Conservation (phyloP, 1,284 basidiomycete genomes). For the Malassezia dermatis region DNA sequence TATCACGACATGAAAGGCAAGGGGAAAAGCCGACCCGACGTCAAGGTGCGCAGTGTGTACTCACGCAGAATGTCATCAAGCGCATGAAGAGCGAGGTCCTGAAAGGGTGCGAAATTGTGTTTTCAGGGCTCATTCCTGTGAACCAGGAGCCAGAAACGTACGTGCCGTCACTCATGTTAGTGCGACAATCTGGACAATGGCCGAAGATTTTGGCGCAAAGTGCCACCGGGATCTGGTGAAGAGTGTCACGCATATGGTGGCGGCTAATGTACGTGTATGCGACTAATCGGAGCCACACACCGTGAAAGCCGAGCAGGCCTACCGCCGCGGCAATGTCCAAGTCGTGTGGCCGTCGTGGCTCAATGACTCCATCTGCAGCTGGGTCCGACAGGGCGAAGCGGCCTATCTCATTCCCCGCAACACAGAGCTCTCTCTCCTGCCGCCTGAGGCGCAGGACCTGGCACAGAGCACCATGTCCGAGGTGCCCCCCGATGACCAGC, state of each 20-base stretch:
- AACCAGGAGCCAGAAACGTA: constrained; percentile 61
- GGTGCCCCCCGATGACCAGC: neutral
- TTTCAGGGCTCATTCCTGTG: constrained; percentile 85
- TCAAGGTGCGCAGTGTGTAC: neutral
- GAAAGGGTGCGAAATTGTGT: constrained; percentile 67
- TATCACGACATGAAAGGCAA: constrained; percentile 19
- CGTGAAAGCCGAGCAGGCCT: constrained; percentile 74
- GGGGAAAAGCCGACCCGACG: constrained; percentile 1
- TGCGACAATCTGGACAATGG: constrained; percentile 77
- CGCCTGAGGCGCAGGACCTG: neutral
- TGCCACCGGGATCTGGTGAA: constrained; percentile 62
- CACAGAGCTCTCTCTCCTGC: neutral
- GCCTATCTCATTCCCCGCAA: constrained; percentile 53
- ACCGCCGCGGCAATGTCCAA: constrained; percentile 55
- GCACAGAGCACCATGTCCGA: neutral
- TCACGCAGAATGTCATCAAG: constrained; percentile 65
- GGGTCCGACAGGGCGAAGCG: constrained; percentile 64
- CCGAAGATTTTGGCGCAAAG: constrained; percentile 74
- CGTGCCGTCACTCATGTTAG: constrained; percentile 40
- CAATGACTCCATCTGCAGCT: constrained; percentile 68
- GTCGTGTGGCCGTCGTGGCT: constrained; percentile 84
- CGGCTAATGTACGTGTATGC: constrained; percentile 55
- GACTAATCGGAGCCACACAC: constrained; percentile 54
- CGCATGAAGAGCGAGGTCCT: constrained; percentile 66
- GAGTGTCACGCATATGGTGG: constrained; percentile 79